phyloP scores from a whole-genome alignment of 495 filamentous ascomycete species.

The Peziza echinospora region DNA sequence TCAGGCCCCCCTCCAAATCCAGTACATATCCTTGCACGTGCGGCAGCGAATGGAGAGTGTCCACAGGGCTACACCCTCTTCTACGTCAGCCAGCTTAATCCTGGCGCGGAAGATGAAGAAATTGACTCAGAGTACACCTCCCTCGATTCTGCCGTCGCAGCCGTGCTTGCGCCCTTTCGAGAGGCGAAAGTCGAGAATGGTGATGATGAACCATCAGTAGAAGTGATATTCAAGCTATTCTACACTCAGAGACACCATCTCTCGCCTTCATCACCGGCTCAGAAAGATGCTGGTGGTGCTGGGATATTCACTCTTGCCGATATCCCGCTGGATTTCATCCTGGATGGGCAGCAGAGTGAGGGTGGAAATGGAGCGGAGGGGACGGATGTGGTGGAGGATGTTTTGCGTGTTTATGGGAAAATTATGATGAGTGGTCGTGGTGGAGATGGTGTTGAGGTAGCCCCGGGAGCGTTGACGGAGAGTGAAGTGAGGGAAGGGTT shows the following conservation, averaged over 20 bases:
- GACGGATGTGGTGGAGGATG: slow-evolving; percentile 4
- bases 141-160: not conserved
- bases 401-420: slow-evolving; percentile 1
- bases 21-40: slow-evolving; percentile 9
- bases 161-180: too few relatives aligned
- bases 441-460: slow-evolving; percentile 7
- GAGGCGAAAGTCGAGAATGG: too few relatives aligned
- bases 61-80: not conserved
- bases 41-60: slow-evolving; percentile 12
- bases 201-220: too few relatives aligned
- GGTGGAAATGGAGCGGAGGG: not conserved
- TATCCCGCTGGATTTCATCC: not conserved
- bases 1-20: slow-evolving; percentile 4
- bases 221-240: too few relatives aligned
- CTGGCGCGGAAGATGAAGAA: not conserved
- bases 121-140: not conserved
- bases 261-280: too few relatives aligned
- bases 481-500: slow-evolving; percentile 11
- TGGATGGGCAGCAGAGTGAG: slow-evolving; percentile 3
- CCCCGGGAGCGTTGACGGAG: slow-evolving; percentile 6
- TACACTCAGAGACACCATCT: too few relatives aligned
- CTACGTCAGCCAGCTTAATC: not conserved
- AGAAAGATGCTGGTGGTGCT: too few relatives aligned
- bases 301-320: not conserved
- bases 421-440: slow-evolving; percentile 8